phyloP scores from a whole-genome alignment of 768 basidiomycete genomes.

The Boletus rufocinnamomeus region DNA sequence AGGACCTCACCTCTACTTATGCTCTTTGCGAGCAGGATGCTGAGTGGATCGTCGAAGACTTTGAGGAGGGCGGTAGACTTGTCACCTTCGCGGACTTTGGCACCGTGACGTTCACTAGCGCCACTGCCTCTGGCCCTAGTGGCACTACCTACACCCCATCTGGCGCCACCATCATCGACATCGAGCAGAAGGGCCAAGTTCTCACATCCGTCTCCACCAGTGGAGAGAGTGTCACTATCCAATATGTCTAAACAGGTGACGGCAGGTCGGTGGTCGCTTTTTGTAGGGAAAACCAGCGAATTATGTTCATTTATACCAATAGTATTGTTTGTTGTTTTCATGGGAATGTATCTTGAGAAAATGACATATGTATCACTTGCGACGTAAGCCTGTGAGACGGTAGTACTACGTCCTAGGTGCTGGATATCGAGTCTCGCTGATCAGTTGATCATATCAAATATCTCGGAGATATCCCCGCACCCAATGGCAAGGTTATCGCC shows the following conservation, averaged over 20 bases:
- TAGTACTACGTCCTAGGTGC: too few species aligned
- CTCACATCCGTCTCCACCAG: constrained; percentile 16
- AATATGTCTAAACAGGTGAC: constrained; percentile 4
- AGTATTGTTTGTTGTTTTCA: neutral
- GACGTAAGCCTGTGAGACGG: too few species aligned
- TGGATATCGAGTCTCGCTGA: too few species aligned
- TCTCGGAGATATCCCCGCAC: too few species aligned
- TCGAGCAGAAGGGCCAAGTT: constrained; percentile 8
- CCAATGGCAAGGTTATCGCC: too few species aligned
- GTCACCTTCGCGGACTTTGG: constrained; percentile 24
- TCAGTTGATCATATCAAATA: too few species aligned
- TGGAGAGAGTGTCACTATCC: constrained; percentile 3
- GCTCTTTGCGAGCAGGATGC: constrained; percentile 21
- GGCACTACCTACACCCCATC: constrained; percentile 11
- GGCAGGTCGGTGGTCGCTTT: neutral
- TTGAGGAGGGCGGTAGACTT: neutral
- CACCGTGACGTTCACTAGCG: constrained; percentile 18
- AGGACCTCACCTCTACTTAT: constrained; percentile 12
- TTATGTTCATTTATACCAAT: neutral
- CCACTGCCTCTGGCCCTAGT: constrained; percentile 9
- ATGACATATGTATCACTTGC: too few species aligned
- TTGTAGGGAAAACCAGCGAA: neutral
- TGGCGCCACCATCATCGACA: constrained; percentile 14
- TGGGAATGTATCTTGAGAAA: too few species aligned
- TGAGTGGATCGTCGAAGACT: constrained; percentile 30